Evolutionary conservation across 2,329 filamentous ascomycete genomes (phyloP), one percentile per base, ranked within the genome.

Genomic region (Aspergillus texensis): DNA sequence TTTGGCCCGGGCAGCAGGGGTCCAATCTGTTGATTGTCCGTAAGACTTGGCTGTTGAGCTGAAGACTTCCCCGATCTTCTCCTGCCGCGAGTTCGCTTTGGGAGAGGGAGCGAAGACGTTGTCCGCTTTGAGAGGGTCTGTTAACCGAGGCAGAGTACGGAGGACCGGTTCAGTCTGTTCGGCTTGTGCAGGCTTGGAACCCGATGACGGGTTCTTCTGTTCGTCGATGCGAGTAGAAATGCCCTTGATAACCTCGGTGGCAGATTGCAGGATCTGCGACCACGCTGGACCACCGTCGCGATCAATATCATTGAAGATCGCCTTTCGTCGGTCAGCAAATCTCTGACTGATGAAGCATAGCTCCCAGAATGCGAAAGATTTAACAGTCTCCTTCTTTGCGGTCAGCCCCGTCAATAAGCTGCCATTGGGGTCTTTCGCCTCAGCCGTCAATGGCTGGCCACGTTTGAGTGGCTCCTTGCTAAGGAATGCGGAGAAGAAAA

Each of bases 281-380:
- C 93, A 97, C 68, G 91, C 89, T 0, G 92, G 86, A 0, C 91
- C 92, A 52, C 90, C 91, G 60, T 88, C 87, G 64, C 93, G 90
- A 69, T 96, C 92, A 65, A 97, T 91, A 70, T 98, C 94, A 62
- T 89, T 88, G 77, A 92, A 97, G 61, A 98, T 92, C 24, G 88
- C 87, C 76, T 90, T 91, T 58, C 94, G 87, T 39, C 93, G 88
- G n/a, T 88, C 84, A 19, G 89, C 84, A 66, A 91, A 94, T 60
- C 88, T 85, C 62, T 90, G 86, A 43, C 91, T 89, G 69, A 97
- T 96, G 61, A 92, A 84, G 34, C 88, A 88, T 32, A 97, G 82
- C 74, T 98, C 94, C 94, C 94, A 97, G 77, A 96, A 91, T 19
- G 94, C 94, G 76, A 96, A 96, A 0, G 88, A 86, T 85, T 87